Conservation (phyloP, 805 yeast species). For the Saccharomyces mikatae region DNA sequence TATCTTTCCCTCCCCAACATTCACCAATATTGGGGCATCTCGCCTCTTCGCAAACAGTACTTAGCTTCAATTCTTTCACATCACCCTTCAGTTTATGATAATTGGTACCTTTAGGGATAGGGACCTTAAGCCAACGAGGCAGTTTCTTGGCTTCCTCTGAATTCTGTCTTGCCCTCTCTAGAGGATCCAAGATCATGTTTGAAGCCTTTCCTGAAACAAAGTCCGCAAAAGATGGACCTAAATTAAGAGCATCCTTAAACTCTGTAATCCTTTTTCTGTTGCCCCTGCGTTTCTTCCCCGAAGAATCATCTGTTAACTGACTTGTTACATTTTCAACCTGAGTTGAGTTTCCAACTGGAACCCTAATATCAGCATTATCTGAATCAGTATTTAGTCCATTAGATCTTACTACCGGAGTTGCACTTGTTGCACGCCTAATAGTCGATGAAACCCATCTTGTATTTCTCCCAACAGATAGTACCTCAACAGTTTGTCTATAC, state of each 20-base stretch:
- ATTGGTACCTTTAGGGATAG: constrained; percentile 90
- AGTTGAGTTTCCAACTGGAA: background rate
- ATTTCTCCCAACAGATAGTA: background rate
- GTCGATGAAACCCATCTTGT: background rate
- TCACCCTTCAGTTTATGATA: constrained; percentile 77
- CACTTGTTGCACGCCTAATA: background rate
- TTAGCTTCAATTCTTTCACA: constrained; percentile 75
- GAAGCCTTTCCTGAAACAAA: constrained; percentile 78
- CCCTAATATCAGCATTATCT: background rate
- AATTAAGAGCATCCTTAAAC: constrained; percentile 61
- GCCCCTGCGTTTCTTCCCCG: background rate
- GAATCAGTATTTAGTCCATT: background rate
- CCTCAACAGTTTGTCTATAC: background rate
- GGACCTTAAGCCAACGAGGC: constrained; percentile 91
- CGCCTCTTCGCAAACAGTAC: constrained; percentile 98
- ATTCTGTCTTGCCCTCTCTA: constrained; percentile 54
- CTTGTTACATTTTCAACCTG: background rate
- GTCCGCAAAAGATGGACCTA: constrained; percentile 92
- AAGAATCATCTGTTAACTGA: background rate
- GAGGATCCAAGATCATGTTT: constrained; percentile 57
- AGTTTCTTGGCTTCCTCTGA: constrained; percentile 61
- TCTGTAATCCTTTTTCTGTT: constrained; percentile 44
- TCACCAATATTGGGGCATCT: constrained; percentile 99
- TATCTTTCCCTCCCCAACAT: constrained; percentile 95
- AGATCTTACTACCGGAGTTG: background rate